Base-by-base conservation (phyloP, 2,329 filamentous ascomycete species). In the Cercospora beticola region DNA sequence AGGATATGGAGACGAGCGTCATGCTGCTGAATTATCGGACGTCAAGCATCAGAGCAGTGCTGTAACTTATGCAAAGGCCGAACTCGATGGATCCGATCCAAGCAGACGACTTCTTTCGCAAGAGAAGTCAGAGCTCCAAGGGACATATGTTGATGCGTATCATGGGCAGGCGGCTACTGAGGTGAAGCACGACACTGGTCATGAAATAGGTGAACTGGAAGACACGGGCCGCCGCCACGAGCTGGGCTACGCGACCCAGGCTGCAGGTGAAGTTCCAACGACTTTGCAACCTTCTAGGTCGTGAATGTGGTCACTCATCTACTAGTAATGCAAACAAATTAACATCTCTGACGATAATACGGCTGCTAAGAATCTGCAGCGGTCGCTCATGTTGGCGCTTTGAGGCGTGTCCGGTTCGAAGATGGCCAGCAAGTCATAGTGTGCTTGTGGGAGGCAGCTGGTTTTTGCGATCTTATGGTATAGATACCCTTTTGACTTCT, bases 161-260 rank as follows among this genome's bases (percentile, higher is more conserved):
- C 4, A 30, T 18, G 40, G 43, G n/a, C 9, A 31, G 16, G n/a
- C 26, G 10, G 40, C 14, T 14, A 18, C 9, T 4, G 23, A 10
- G n/a, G 40, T 9, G 30, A 30, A 58, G 54, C 26, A 16, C 10
- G 26, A 58, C 3, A 10, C 10, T 46, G 60, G 36, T 7, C 28
- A 46, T 52, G 60, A 49, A 33, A 14, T 33, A 28, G 36, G 64
- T 26, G 64, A 66, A 33, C 64, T 66, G 10, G 64, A 66, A 54
- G 64, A 61, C 7, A 60, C 64, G 5, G 57, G 56, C 1, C 14
- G 57, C 2, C 40, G 21, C 6, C 36, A 40, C 14, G 64, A 66
- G 33, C 18, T 66, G 30, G 57, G 56, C 16, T 61, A 66, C n/a
- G 36, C 31, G 26, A 66, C 64, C 4, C 30, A 30, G 59, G 64